A percentile compares a stretch with the other conserved stretches of the same genome.
phyloP scores from a whole-genome alignment of 2,329 filamentous ascomycete genomes.

The Cytospora paraplurivora region DNA sequence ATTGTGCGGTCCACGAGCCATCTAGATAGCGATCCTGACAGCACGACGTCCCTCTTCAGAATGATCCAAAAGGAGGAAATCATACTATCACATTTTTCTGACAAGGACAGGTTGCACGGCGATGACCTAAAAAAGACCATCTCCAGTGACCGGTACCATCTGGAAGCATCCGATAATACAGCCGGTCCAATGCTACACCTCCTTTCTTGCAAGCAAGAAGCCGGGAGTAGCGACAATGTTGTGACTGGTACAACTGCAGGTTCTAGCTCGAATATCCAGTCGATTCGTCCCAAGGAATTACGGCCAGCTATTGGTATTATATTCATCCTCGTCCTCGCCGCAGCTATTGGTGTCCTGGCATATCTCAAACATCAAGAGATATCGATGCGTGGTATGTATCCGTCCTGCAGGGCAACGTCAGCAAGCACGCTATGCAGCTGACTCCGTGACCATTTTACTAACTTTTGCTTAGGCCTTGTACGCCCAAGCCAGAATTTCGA shows the following conservation, averaged over 20 bases:
- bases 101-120: constrained; percentile 21
- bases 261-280: not conserved
- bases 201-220: not conserved
- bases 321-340: constrained; percentile 18
- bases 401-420: not conserved
- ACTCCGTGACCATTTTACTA: not conserved
- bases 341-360: constrained; percentile 9
- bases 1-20: constrained; percentile 29
- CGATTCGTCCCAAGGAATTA: constrained; percentile 12
- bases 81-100: constrained; percentile 23
- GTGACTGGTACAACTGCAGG: not conserved
- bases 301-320: not conserved
- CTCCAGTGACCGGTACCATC: not conserved
- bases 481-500: constrained; percentile 39
- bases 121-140: constrained; percentile 9
- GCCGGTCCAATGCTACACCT: not conserved
- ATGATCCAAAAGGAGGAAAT: constrained; percentile 26
- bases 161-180: not conserved
- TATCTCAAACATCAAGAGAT: constrained; percentile 30
- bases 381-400: constrained; percentile 23
- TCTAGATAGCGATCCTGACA: constrained; percentile 35
- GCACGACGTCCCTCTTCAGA: constrained; percentile 34
- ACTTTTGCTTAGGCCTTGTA: constrained; percentile 34
- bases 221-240: not conserved
- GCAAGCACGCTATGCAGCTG: not conserved